A percentile compares a stretch with the other conserved stretches of the same genome.
Evolutionary conservation across 2,329 filamentous ascomycete genomes (phyloP).

Genomic region (Alternaria consortialis): DNA sequence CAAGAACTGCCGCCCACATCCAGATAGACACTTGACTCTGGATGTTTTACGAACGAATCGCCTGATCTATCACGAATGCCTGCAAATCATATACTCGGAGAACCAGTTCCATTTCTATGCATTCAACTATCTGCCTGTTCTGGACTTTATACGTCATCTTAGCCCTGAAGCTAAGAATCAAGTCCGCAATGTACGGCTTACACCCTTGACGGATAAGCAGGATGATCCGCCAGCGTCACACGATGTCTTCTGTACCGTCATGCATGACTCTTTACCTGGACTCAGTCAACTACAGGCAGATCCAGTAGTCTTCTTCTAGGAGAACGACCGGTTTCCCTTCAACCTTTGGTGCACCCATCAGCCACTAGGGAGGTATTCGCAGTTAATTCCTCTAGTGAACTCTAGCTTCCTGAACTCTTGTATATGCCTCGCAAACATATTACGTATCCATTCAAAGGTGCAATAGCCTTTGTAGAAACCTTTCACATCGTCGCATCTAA

Average conservation of each 20-base stretch:
- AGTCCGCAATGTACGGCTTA: conserved; percentile 48
- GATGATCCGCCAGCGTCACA: conserved; percentile 47
- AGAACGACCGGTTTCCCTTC: background rate
- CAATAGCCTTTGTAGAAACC: background rate
- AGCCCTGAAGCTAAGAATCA: conserved; percentile 50
- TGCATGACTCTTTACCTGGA: conserved; percentile 50
- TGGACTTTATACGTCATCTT: conserved; percentile 52
- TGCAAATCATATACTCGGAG: conserved; percentile 51
- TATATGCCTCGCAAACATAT: background rate
- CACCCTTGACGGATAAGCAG: conserved; percentile 48
- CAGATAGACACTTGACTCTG: conserved; percentile 44
- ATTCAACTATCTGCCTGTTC: conserved; percentile 51
- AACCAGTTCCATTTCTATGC: conserved; percentile 53
- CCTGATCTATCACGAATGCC: conserved; percentile 51
- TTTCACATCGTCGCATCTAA: conserved; percentile 6
- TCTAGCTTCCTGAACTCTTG: background rate
- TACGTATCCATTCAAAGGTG: background rate
- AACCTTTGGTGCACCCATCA: background rate
- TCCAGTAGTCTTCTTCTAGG: conserved; percentile 48
- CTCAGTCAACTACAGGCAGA: conserved; percentile 50
- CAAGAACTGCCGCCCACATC: conserved; percentile 45
- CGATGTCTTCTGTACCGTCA: conserved; percentile 50
- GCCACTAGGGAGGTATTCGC: background rate
- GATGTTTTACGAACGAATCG: conserved; percentile 50
- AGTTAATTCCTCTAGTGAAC: background rate